Base-by-base conservation (phyloP, 1,284 basidiomycete genomes). In the Ceratorhiza oryzae-sativae region DNA sequence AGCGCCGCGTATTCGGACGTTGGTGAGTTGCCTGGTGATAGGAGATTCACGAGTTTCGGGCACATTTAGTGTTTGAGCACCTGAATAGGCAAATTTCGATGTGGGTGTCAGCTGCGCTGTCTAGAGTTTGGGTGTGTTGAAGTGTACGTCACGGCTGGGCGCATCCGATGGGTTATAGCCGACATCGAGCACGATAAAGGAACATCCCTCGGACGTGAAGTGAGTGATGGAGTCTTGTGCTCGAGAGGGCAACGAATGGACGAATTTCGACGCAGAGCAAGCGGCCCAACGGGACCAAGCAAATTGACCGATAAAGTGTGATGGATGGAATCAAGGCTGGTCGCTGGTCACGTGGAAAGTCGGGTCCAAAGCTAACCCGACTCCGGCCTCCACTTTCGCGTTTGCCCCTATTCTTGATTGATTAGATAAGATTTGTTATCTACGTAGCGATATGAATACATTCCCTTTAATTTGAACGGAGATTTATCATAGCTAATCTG, bases 371-470 rank as follows among this genome's bases (percentile, higher is more conserved):
- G 48, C 23, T 51, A 4, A 5, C 48, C 48, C 48, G 48, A 51
- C 48, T 51, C 27, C 30, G 10, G 27, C 30, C 30, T n/a, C 20
- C 23, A 30, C 49, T 30, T 30, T 30, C 25, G 23, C 49, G 6
- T 18, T 10, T 27, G 5, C 49, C 49, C 49, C 49, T 53, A 53
- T 53, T 27, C 30, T 30, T 27, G 49, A 53, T 53, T 30, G 49
- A 53, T 53, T 53, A 53, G 49, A 53, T 53, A 30, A 23, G 25
- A 23, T 53, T 53, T 30, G 25, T 30, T 45, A 45, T 45, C 42
- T 8, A 8, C n/a, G 9, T 18, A 12, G 4, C 42, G 18, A 45
- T 45, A 8, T 45, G 9, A 45, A 45, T 45, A 18, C 36, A 13
- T 18, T 45, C 42, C 4, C 4, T 12, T 45, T 45, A 45, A 45